Evolutionary conservation across 208 protist genomes (phyloP), one percentile per base, ranked within the genome.

Genomic region (Leishmania lainsoni): DNA sequence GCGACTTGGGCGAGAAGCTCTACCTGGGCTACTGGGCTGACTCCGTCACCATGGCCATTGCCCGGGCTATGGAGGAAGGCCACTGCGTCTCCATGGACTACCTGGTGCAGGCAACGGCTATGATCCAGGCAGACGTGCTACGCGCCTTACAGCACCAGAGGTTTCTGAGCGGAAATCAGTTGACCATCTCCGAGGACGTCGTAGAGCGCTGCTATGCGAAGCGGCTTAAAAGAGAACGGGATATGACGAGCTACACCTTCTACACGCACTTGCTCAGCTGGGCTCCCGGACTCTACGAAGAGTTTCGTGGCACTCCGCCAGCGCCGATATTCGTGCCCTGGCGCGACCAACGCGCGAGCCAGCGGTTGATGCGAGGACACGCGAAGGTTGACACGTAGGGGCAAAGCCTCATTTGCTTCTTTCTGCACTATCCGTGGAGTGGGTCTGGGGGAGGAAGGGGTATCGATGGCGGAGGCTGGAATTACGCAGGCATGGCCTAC

Each of bases 1-100:
- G 98, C 69, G 99, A 99, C 88, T 87, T 99, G 42, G 99, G 99
- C 12, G 88, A 98, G 79, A 92, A 99, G 29, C 91, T 95, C 29
- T 99, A 99, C 84, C 81, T 96, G 10, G 86, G 92, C 29, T 99
- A 98, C 91, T 99, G 98, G 98, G 90, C 91, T 14, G 95, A 95
- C 72, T 88, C 96, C 2, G 82, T 99, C 10, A 87, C 99, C 66
- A 84, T 91, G 54, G 87, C 90, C 6, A 68, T 97, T 52, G 89
- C 91, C 4, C 90, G 90, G n/a, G 92, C 92, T 6, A 86, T 87
- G 63, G 91, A 96, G 70, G 93, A 97, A 68, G 89, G 92, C 54
- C 92, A 95, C 83, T 92, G 91, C 77, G 85, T 89, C 26, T 94
- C 91, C 35, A 76, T 96, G 8, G 91, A 96, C 71, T 95, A 96